Evolutionary conservation across 179 eudicot genomes (phyloP), one percentile per base, ranked within the genome.

Genomic region (Beta macrorhiza): DNA sequence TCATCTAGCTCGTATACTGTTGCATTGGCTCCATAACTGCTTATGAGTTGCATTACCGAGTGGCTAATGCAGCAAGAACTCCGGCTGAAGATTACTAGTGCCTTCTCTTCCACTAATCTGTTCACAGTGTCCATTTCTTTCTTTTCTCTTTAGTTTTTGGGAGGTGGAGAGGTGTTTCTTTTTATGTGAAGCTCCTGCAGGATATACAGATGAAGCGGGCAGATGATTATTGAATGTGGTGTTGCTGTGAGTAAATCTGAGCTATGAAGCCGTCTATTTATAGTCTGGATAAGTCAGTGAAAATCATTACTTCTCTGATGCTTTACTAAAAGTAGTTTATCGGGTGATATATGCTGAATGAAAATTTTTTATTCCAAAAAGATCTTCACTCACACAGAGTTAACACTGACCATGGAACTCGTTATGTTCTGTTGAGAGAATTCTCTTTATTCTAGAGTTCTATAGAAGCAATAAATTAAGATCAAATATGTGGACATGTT

Each of bases 41-140:
- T 71, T 79, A 85, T 79, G 29, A 85, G 76, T 56, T 82, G 83
- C 81, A 71, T 72, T 16, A 85, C 85, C 47, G 87, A 75, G 82
- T 85, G 87, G 79, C 87, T 79, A 52, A 85, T 82, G 79, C 87
- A 85, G 59, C 87, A 85, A 16, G 85, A 82, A 74, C 83, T 85
- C 68, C 61, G 82, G 67, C 72, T 70, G 67, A 85, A 85, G 61
- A 85, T 85, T 17, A 85, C 85, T 74, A 85, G 53, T 7, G 87
- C 83, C 9, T 79, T 72, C 17, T 79, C 76, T 20, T 76, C 78
- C 55, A 82, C 83, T 64, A 85, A 64, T 44, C 47, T 59, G 65
- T 76, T 85, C 77, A 85, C 87, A 14, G n/a, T 71, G 7, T 85
- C 87, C 87, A 85, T 85, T 70, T 32, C 17, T 64, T 19, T 7